A percentile compares a stretch with the other conserved stretches of the same genome.
Evolutionary conservation across 257 asterid species (phyloP).

Genomic region (Solanum pennellii): DNA sequence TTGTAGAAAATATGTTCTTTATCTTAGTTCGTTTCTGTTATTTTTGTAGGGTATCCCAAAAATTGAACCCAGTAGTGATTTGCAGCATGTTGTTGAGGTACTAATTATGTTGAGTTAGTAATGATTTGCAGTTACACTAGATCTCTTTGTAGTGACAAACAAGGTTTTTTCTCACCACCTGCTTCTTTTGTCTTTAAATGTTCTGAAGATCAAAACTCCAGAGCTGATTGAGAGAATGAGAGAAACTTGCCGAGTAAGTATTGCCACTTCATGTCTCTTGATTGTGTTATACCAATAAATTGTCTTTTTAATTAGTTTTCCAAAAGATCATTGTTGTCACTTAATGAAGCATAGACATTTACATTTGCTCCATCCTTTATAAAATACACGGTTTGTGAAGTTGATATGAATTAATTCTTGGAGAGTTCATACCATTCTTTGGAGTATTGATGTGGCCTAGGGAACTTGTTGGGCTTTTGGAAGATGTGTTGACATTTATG

Average conservation of each 20-base stretch:
- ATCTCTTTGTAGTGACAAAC: background rate
- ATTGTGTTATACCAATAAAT: background rate
- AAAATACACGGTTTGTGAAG: background rate
- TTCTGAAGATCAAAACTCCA: slow-evolving; percentile 72
- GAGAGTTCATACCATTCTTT: background rate
- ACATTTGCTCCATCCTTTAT: background rate
- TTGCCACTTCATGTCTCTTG: slow-evolving; percentile 4
- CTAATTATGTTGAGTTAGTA: background rate
- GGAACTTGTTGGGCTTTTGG: background rate
- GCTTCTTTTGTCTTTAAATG: slow-evolving; percentile 9
- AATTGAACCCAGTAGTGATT: slow-evolving; percentile 84
- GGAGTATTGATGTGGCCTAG: background rate
- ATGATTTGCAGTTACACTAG: background rate
- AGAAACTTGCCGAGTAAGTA: slow-evolving; percentile 84
- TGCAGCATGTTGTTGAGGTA: slow-evolving; percentile 95
- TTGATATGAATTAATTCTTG: background rate
- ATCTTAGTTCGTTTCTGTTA: background rate
- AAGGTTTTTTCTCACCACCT: background rate
- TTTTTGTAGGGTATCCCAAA: slow-evolving; percentile 73
- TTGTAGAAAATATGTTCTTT: background rate
- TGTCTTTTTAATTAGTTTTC: background rate
- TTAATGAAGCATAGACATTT: background rate
- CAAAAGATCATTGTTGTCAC: background rate
- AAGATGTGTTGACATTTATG: background rate
- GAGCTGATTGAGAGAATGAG: slow-evolving; percentile 84